Conservation (phyloP, 106 monocot genomes). For the Phalaenopsis aphrodite region DNA sequence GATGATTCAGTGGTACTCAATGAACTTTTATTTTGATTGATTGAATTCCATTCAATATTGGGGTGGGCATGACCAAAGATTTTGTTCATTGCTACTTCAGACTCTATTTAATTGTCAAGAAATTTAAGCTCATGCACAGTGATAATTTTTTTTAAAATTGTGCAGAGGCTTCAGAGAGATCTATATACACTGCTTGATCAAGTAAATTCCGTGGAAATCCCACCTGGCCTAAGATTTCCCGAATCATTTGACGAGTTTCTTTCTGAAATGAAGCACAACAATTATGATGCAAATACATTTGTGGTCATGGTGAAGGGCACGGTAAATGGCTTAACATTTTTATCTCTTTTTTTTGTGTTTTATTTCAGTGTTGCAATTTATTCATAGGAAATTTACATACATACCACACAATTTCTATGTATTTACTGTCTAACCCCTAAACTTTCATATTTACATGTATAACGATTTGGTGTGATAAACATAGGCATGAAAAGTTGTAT, state of each 20-base stretch:
- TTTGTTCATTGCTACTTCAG: not conserved
- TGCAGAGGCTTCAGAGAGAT: conserved; percentile 68
- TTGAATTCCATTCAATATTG: not conserved
- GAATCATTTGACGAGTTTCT: conserved; percentile 68
- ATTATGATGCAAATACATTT: conserved; percentile 78
- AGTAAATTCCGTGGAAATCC: conserved; percentile 50
- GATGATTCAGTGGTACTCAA: conserved; percentile 57
- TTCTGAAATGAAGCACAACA: conserved; percentile 55
- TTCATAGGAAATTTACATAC: too few species aligned
- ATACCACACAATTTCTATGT: too few species aligned
- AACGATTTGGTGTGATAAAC: too few species aligned
- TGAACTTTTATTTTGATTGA: not conserved
- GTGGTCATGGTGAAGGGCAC: conserved; percentile 63
- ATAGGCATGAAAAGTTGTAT: too few species aligned
- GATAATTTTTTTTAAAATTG: conserved; percentile 1
- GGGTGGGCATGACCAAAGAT: too few species aligned
- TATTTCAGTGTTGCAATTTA: not conserved
- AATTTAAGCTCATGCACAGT: not conserved
- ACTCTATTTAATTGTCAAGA: too few species aligned
- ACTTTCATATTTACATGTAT: too few species aligned
- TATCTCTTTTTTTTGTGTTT: not conserved
- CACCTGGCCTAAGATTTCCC: conserved; percentile 44
- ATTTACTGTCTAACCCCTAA: too few species aligned
- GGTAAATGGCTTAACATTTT: conserved; percentile 25
- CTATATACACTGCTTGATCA: conserved; percentile 59